A percentile compares a stretch with the other conserved stretches of the same genome.
Conservation (phyloP, 129 eudicot species). For the Flaveria robusta region DNA sequence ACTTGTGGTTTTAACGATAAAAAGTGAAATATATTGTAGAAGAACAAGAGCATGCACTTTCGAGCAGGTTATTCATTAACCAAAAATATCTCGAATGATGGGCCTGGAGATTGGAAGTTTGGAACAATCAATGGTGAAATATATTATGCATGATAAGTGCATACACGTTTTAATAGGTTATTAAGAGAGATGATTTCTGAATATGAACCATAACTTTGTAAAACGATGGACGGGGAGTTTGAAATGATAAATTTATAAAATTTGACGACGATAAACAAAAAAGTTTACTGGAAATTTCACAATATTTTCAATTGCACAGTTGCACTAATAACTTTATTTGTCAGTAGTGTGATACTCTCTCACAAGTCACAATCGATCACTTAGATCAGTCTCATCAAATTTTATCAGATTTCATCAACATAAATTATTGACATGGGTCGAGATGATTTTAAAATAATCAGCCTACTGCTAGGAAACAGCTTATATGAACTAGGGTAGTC, state of each 20-base stretch:
- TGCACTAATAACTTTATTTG: neutral
- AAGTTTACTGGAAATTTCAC: neutral
- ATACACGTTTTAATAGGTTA: slow-evolving; percentile 5
- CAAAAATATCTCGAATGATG: neutral
- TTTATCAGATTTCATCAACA: neutral
- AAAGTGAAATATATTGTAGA: neutral
- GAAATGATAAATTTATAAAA: neutral
- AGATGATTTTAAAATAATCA: neutral
- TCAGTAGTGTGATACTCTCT: neutral
- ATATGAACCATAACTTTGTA: neutral
- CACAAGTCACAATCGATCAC: neutral
- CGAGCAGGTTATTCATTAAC: neutral
- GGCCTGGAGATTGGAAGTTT: neutral
- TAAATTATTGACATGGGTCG: neutral
- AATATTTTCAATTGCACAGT: neutral
- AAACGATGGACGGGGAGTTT: neutral
- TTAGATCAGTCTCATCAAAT: neutral
- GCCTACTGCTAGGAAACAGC: slow-evolving; percentile 1
- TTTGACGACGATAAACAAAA: neutral
- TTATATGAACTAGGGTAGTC: neutral
- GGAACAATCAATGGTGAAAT: neutral
- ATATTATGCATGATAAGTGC: neutral
- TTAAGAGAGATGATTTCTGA: neutral
- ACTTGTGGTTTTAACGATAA: neutral
- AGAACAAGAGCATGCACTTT: neutral